phyloP scores from a whole-genome alignment of 2,329 filamentous ascomycete species.

The Bipolaris gigantea region DNA sequence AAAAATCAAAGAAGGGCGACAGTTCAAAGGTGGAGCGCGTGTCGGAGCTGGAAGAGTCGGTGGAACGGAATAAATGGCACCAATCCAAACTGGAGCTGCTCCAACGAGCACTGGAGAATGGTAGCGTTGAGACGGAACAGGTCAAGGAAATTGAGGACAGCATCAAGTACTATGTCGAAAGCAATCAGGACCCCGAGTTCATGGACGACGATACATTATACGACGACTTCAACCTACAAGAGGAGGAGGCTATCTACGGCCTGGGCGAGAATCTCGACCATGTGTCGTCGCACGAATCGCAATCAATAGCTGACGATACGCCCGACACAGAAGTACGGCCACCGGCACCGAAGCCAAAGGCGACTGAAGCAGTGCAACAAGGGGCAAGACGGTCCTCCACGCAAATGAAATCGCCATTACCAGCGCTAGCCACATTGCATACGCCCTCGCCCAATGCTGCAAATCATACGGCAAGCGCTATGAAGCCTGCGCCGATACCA shows the following conservation, averaged over 20 bases:
- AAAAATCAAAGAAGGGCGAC: slow-evolving; percentile 89
- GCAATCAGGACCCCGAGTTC: slow-evolving; percentile 85
- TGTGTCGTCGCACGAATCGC: slow-evolving; percentile 91
- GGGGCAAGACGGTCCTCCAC: slow-evolving; percentile 74
- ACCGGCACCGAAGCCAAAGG: slow-evolving; percentile 57
- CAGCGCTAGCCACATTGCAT: slow-evolving; percentile 88
- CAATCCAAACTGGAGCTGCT: slow-evolving; percentile 90
- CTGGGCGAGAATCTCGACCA: slow-evolving; percentile 79
- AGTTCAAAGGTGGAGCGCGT: slow-evolving; percentile 81
- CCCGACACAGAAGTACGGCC: slow-evolving; percentile 61
- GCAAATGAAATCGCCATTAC: slow-evolving; percentile 90
- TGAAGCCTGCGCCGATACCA: slow-evolving; percentile 92
- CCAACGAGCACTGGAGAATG: slow-evolving; percentile 87
- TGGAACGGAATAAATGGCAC: slow-evolving; percentile 96
- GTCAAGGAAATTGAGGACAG: slow-evolving; percentile 87
- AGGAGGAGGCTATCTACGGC: slow-evolving; percentile 87
- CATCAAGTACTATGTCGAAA: slow-evolving; percentile 93
- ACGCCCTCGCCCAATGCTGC: slow-evolving; percentile 65
- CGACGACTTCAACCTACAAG: slow-evolving; percentile 88
- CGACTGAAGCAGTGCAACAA: slow-evolving; percentile 60
- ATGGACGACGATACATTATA: slow-evolving; percentile 94
- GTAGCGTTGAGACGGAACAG: slow-evolving; percentile 81
- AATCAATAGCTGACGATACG: slow-evolving; percentile 85
- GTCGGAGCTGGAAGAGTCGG: slow-evolving; percentile 78
- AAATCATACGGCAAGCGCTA: slow-evolving; percentile 63